Evolutionary conservation across 2,329 filamentous ascomycete genomes (phyloP), one percentile per base, ranked within the genome.

Genomic region (Fusarium coicis): DNA sequence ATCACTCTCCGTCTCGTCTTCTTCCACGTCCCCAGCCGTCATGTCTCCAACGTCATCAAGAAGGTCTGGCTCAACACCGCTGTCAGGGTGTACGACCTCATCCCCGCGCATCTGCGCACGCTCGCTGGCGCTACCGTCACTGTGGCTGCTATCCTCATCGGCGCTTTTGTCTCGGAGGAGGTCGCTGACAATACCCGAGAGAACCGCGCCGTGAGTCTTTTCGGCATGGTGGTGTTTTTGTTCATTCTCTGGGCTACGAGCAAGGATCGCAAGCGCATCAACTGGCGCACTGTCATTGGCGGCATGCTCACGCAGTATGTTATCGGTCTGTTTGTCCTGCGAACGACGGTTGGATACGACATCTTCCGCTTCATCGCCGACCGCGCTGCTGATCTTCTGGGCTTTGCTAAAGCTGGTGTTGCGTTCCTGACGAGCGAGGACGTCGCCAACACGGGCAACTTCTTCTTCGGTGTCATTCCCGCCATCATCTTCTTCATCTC

Each of bases 401-500:
- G 92, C 32, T 97, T 94, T 76, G 93, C 95, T 30, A 84, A 85
- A 23, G 81, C 93, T 37, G 95, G 95, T 80, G 89, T 93, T 1
- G 80, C 81, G 1, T 98, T 97, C 85, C 82, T 98, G 75, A 83
- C 81, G 15, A 66, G 62, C 28, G 26, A 56, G 0, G 72, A 78
- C 0, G 92, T 91, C 1, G 84, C 85, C 19, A 40, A 82, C 7
- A 78, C 86, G 2, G 74, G 77, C 8, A 94, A 88, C 88, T 97
- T 97, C 88, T 86, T 97, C 72, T 87, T 92, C 55, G 85, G 87
- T 55, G 94, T 97, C 70, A 87, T 97, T n/a, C 94, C 95, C 0
- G 91, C 95, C 77, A 97, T 98, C 83, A 94, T 97, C 85, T 98
- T 97, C 90, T 97, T 98, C 89, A 93, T 97, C 66, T 91, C 95